These are phyloP conservation scores for Fraxinus angustifolia DNA, from an alignment of 305 asterid genomes.

Conservation along the genomic window DNA sequence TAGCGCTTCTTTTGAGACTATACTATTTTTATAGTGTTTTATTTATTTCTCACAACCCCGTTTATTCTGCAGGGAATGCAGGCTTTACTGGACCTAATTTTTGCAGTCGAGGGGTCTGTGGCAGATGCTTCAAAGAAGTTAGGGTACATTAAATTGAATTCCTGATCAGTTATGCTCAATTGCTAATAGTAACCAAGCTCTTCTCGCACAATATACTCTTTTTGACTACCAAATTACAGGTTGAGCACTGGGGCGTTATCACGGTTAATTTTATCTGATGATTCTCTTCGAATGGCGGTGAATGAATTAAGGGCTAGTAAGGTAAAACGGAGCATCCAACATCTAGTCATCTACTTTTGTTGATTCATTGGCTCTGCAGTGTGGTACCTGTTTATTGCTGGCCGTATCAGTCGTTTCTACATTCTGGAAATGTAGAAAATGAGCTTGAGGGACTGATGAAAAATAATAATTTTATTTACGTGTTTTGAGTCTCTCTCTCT, in stretches of 20 bases:
- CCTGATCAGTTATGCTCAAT: constrained; percentile 8
- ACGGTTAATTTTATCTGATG: constrained; percentile 79
- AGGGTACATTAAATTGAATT: constrained; percentile 49
- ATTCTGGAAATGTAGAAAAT: neutral
- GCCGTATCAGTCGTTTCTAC: neutral
- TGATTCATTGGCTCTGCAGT: neutral
- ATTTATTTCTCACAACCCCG: neutral
- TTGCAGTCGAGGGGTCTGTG: constrained; percentile 77
- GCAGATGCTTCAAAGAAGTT: constrained; percentile 76
- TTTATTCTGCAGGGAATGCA: constrained; percentile 70
- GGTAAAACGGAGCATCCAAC: constrained; percentile 39
- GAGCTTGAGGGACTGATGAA: neutral
- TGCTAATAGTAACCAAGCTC: constrained; percentile 2
- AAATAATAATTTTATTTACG: neutral
- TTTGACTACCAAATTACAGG: constrained; percentile 35
- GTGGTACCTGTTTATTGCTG: neutral
- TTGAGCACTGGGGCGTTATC: constrained; percentile 89
- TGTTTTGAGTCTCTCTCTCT: neutral
- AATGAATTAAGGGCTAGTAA: constrained; percentile 70
- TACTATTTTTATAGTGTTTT: neutral
- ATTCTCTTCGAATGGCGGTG: constrained; percentile 74
- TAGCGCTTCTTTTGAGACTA: neutral
- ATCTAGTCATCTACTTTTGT: neutral
- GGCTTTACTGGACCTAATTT: constrained; percentile 80
- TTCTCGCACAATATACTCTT: constrained; percentile 5